Evolutionary conservation across 1,284 basidiomycete species (phyloP), one percentile per base, ranked within the genome.

Genomic region (Boletus smithii): DNA sequence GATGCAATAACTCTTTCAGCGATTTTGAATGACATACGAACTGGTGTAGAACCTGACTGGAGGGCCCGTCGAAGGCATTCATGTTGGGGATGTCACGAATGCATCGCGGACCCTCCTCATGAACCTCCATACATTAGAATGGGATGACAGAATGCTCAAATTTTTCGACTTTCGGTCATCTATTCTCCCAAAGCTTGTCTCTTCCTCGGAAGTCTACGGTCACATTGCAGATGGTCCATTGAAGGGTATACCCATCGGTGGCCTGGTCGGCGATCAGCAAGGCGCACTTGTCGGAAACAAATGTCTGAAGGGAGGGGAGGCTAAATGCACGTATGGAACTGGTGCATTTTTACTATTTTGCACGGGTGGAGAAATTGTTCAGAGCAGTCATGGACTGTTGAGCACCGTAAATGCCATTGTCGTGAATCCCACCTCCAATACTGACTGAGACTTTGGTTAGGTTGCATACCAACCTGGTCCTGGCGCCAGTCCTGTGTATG

Each of bases 271-370:
- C 24, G 95, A 99, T 67, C 95, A 99, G 72, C 95, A 98, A 69
- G 95, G 90, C 14, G 95, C 95, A 9, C 74, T 99, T 18, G 84
- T 98, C 42, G 95, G 97, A 0, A 98, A 99, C 75, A 97, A 97
- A 68, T 97, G 94, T 61, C 67, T 97, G 46, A 73, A 67, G 40
- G 73, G 79, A 53, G 93, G 93, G 20, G 88, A 95, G 64, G 92
- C 91, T 3, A 97, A 97, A 71, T 94, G 91, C 68, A 97, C 93
- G 2, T 97, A 94, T 59, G 94, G 95, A 17, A 99, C 95, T 0
- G 95, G 95, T 34, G 91, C 92, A 22, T 99, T 99, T 75, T 73
- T 98, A 53, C 75, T 99, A 23, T 97, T 97, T 78, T 88, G 87
- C 69, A 98, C 95, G 0, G 97, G 95, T 2, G 75, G 74, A 16